Conservation (phyloP, 495 filamentous ascomycete species). For the Penicillium roqueforti region DNA sequence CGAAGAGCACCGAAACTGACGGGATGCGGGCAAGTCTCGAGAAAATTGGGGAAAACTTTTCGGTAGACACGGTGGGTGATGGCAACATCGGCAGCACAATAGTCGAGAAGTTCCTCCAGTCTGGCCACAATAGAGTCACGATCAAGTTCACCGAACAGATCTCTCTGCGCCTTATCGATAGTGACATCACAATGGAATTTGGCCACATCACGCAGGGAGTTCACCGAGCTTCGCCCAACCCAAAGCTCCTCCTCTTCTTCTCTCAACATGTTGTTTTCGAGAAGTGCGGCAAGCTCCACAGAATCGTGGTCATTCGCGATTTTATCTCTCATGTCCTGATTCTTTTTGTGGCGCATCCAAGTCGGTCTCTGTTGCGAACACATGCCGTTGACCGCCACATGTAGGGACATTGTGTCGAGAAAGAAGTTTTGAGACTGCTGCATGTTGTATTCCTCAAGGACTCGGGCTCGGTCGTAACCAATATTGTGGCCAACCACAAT, state of each 20-base stretch:
- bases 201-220: constrained; percentile 92
- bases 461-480: constrained; percentile 87
- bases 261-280: constrained; percentile 59
- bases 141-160: constrained; percentile 82
- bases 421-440: constrained; percentile 80
- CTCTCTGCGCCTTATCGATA: constrained; percentile 84
- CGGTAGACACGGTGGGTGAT: constrained; percentile 90
- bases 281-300: constrained; percentile 63
- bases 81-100: constrained; percentile 92
- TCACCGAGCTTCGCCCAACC: constrained; percentile 90
- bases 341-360: constrained; percentile 95
- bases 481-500: constrained; percentile 94
- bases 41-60: constrained; percentile 83
- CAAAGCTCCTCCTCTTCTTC: constrained; percentile 93
- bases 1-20: constrained; percentile 94
- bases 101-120: constrained; percentile 81
- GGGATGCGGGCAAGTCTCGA: constrained; percentile 87
- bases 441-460: constrained; percentile 84
- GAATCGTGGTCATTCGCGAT: constrained; percentile 66
- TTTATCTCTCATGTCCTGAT: constrained; percentile 76
- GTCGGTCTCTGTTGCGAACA: constrained; percentile 93
- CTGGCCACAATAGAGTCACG: constrained; percentile 60
- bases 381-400: constrained; percentile 98
- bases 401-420: constrained; percentile 96
- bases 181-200: constrained; percentile 91